Conservation (phyloP, 2,329 filamentous ascomycete genomes). For the Westerdykella aurantiaca region DNA sequence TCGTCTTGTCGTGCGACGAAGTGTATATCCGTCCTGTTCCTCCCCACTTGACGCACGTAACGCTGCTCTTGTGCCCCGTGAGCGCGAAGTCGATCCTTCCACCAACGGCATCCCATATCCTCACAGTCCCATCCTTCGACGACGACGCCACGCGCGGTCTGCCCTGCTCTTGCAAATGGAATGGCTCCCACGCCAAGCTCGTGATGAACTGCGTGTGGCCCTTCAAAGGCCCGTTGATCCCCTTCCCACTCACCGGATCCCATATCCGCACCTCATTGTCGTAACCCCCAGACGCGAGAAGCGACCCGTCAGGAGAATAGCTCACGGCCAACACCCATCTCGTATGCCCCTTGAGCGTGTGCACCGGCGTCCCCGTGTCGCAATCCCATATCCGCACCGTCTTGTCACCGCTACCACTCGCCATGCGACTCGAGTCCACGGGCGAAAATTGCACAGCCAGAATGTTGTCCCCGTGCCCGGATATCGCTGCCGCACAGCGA, state of each 20-base stretch:
- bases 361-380: conserved; percentile 81
- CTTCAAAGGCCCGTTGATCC: conserved; percentile 65
- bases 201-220: conserved; percentile 89
- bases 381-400: conserved; percentile 93
- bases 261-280: conserved; percentile 88
- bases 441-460: conserved; percentile 82
- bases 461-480: conserved; percentile 88
- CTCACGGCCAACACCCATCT: conserved; percentile 85
- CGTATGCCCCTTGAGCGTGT: conserved; percentile 80
- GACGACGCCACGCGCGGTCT: conserved; percentile 76
- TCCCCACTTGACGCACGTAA: conserved; percentile 91
- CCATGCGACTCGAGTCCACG: conserved; percentile 66
- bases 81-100: conserved; percentile 75
- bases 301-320: conserved; percentile 77
- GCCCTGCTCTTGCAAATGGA: conserved; percentile 70
- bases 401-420: conserved; percentile 84
- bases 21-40: conserved; percentile 60
- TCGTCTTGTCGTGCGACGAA: conserved; percentile 78
- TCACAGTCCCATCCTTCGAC: conserved; percentile 82
- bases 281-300: conserved; percentile 85
- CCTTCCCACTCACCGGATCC: conserved; percentile 75
- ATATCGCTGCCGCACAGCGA: conserved; percentile 79
- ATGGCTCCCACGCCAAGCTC: conserved; percentile 86
- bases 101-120: conserved; percentile 78
- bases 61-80: conserved; percentile 80